Base-by-base conservation (phyloP, 83 land plant species). In the Picea engelmannii region DNA sequence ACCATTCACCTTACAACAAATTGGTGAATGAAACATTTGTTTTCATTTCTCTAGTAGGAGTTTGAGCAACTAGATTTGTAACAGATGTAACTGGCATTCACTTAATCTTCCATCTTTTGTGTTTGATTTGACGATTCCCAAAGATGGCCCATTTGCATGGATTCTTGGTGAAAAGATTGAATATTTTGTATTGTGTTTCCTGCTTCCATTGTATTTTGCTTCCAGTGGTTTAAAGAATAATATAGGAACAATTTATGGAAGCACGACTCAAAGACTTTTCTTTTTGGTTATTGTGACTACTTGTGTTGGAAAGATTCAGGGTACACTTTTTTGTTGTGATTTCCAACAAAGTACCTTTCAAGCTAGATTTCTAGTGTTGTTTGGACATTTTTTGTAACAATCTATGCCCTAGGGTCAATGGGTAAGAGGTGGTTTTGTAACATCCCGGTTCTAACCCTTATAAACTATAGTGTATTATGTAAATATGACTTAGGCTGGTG, bases 51-150 rank as follows among this genome's bases (percentile, higher is more conserved):
- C 84, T 96, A 0, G 86, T 86, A 4, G 91, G 85, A 5, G 95
- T 91, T 1, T 67, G 94, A 80, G 90, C 83, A 10, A 73, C 95
- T 5, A 92, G 94, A 7, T 96, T 96, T 66, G 65, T 81, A 66
- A 96, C 98, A 5, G 98, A 96, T 70, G 44, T 85, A 1, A 96
- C 94, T 17, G 98, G 98, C 10, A 92, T 96, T 55, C 98, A 96
- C 83, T 70, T 92, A 6, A 88, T 96, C 2, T 94, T 96, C 76
- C 96, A 24, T 95, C 95, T 40, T 91, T 93, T 76, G 78, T 93
- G 15, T 85, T 92, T 38, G 95, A 94, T 18, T 78, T 93, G 7
- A 77, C 83, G 5, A 85, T 93, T 27, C 96, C 95, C 42, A 89
- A 90, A 64, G 97, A 95, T 60, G 95, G 93, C 4, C 87, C 83